Evolutionary conservation across 768 basidiomycete genomes (phyloP).

Genomic region (Nidularia pulvinata): DNA sequence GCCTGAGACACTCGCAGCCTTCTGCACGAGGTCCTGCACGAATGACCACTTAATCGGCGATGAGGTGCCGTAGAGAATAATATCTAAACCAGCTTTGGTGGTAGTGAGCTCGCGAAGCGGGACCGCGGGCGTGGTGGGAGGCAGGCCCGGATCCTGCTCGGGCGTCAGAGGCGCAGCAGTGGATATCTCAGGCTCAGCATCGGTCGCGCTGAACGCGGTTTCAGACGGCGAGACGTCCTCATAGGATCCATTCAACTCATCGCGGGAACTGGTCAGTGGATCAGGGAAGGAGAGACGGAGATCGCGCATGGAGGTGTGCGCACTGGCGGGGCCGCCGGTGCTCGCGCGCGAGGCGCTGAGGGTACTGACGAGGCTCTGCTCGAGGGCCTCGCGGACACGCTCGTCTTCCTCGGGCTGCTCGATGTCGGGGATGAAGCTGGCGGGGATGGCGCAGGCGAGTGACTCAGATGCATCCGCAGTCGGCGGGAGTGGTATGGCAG

Average conservation of each 20-base stretch:
- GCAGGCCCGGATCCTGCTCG: constrained; percentile 31
- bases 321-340: constrained; percentile 48
- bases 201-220: constrained; percentile 18
- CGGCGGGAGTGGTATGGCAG: constrained; percentile 14
- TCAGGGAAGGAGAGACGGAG: constrained; percentile 84
- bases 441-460: constrained; percentile 7
- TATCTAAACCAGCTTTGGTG: constrained; percentile 45
- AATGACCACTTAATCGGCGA: constrained; percentile 61
- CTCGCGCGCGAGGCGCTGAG: constrained; percentile 74
- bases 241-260: constrained; percentile 61
- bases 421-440: constrained; percentile 22
- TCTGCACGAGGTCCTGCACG: constrained; percentile 57
- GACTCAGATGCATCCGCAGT: constrained; percentile 24
- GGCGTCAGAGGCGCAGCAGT: constrained; percentile 11
- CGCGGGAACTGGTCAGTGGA: constrained; percentile 71
- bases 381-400: constrained; percentile 70
- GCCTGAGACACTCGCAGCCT: constrained; percentile 41
- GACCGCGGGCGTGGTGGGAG: constrained; percentile 32
- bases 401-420: constrained; percentile 52
- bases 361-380: constrained; percentile 84
- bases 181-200: constrained; percentile 10
- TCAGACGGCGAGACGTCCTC: constrained; percentile 46
- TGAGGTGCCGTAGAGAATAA: constrained; percentile 68
- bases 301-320: constrained; percentile 68
- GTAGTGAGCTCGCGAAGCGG: constrained; percentile 19